Evolutionary conservation across 148 eudicot genomes (phyloP).

Genomic region (Salicornia ramosissima): DNA sequence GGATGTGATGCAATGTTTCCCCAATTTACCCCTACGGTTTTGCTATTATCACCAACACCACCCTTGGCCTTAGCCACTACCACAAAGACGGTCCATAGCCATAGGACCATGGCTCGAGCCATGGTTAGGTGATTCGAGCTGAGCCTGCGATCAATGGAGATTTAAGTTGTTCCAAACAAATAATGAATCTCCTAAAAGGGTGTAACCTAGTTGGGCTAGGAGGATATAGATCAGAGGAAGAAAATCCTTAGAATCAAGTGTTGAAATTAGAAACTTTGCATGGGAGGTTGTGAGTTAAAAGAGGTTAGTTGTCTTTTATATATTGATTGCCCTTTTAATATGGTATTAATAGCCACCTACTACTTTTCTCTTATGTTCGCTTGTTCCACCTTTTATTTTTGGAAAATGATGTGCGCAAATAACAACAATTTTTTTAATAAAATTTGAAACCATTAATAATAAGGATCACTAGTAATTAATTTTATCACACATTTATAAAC

Average conservation of each 20-base stretch:
- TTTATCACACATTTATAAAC: no score
- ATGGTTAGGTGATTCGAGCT: conserved; percentile 28
- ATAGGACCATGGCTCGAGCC: conserved; percentile 38
- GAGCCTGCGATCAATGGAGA: neutral
- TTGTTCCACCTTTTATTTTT: neutral
- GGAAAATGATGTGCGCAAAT: no score
- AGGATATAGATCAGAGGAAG: conserved; percentile 15
- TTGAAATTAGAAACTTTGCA: neutral
- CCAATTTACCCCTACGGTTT: conserved; percentile 74
- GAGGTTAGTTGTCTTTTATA: no score
- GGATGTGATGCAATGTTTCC: conserved; percentile 57
- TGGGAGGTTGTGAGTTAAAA: neutral
- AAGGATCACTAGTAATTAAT: no score
- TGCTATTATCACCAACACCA: neutral
- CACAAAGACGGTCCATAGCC: conserved; percentile 19
- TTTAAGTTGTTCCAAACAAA: neutral
- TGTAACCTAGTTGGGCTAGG: conserved; percentile 1
- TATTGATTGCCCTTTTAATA: neutral
- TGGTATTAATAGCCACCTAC: neutral
- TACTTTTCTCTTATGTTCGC: neutral
- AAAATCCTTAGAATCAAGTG: neutral
- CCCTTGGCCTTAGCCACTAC: conserved; percentile 4
- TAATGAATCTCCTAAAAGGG: neutral
- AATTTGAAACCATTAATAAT: no score
- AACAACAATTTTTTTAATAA: no score